Evolutionary conservation across 805 yeast genomes (phyloP).

Genomic region (Monosporozyma solicola): DNA sequence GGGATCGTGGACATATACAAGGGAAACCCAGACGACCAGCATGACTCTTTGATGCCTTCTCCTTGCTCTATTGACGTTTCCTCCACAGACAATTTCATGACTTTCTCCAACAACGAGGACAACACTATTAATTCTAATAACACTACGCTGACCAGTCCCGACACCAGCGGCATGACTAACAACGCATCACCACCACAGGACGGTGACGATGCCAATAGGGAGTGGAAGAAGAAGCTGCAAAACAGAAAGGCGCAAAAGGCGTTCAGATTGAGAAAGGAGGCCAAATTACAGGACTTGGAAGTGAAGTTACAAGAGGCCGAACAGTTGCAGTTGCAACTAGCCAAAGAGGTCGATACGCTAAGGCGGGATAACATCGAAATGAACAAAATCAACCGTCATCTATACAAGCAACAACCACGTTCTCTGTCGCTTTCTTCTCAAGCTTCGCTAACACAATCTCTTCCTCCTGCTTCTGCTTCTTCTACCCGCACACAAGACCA

Average conservation of each 20-base stretch:
- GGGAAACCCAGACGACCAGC: background rate
- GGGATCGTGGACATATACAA: background rate
- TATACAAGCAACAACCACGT: slow-evolving; percentile 14
- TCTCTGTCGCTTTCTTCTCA: background rate
- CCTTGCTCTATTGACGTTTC: background rate
- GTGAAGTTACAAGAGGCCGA: slow-evolving; percentile 50
- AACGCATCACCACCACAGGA: background rate
- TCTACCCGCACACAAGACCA: background rate
- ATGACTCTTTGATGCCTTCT: background rate
- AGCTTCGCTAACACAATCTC: background rate
- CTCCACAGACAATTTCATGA: background rate
- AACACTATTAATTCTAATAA: background rate
- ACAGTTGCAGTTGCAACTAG: slow-evolving; percentile 38
- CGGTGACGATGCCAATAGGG: background rate
- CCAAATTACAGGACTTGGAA: slow-evolving; percentile 58
- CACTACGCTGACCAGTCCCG: background rate
- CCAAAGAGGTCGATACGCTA: slow-evolving; percentile 41
- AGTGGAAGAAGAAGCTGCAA: slow-evolving; percentile 55
- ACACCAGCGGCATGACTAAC: background rate
- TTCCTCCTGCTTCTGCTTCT: background rate
- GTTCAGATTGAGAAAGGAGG: slow-evolving; percentile 73
- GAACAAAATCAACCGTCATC: slow-evolving; percentile 52
- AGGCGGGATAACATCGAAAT: slow-evolving; percentile 48
- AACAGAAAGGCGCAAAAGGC: slow-evolving; percentile 86
- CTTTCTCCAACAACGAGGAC: background rate